Base-by-base conservation (phyloP, 805 yeast species). In the Tetrapisispora pingtungensis region DNA sequence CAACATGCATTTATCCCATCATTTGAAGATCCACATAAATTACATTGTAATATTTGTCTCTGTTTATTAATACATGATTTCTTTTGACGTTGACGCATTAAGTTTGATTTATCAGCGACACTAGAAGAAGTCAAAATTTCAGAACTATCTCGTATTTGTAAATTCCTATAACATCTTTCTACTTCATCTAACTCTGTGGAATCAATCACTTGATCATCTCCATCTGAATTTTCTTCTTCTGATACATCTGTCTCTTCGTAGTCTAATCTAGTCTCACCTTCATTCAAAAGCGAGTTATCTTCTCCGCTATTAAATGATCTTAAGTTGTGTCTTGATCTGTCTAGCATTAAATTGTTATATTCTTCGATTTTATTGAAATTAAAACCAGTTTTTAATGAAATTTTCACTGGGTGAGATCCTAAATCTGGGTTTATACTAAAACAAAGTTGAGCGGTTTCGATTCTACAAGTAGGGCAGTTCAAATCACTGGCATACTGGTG, bases 391-490 rank as follows among this genome's bases (percentile, higher is more conserved):
- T 32, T 33, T 22, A 55, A 44, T 43, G 48, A 50, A 27, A 53
- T 40, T 27, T 27, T 35, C 7, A 49, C 46, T 17, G 39, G 38
- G 22, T 35, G 43, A 28, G 39, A 30, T 6, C 43, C 42, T 17
- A 46, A 38, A 34, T 49, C 46, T 18, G 49, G 49, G 7, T 37
- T 33, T 7, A 48, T 40, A 27, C 26, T 22, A 33, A 54, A 34
- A 1, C 30, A 36, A 3, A 33, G 37, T 6, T 60, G 53, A 4
- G 5, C 33, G 8, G 36, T 34, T 33, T 45, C 50, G 8, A 36
- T 44, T 19, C 66, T 46, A 46, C 66, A 62, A 2, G 50, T 46
- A 2, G 66, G 66, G 33, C 66, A 62, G 31, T 51, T 51, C 20
- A 55, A 38, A 39, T 55, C 54, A n/a, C 43, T 43, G 3, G 59